A percentile compares a stretch with the other conserved stretches of the same genome.
Conservation (phyloP, 2,329 filamentous ascomycete species). For the Decorospora gaudefroyi region DNA sequence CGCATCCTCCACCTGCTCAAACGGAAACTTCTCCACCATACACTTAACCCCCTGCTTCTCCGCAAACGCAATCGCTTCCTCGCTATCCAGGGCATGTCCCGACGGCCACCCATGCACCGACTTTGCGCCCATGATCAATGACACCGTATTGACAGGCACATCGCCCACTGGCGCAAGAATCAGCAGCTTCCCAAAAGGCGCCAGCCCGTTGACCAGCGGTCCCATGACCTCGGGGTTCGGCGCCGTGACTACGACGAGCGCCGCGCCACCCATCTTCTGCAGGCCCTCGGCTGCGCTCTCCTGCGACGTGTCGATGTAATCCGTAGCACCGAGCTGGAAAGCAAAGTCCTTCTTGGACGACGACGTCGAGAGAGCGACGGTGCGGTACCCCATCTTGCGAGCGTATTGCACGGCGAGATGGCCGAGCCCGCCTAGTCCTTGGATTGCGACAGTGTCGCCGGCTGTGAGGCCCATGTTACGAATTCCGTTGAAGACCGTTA, state of each 20-base stretch:
- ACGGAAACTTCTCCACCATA: slow-evolving; percentile 59
- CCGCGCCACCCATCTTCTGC: slow-evolving; percentile 64
- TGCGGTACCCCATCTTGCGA: slow-evolving; percentile 57
- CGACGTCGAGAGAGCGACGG: slow-evolving; percentile 57
- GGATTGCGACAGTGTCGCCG: slow-evolving; percentile 56
- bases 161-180: slow-evolving; percentile 60
- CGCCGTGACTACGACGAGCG: slow-evolving; percentile 65
- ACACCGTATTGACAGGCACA: slow-evolving; percentile 50
- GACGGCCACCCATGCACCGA: slow-evolving; percentile 59
- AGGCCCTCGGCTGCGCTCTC: slow-evolving; percentile 57
- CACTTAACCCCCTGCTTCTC: slow-evolving; percentile 55
- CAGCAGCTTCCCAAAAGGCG: slow-evolving; percentile 61
- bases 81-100: slow-evolving; percentile 58
- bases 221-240: slow-evolving; percentile 62
- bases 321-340: slow-evolving; percentile 59
- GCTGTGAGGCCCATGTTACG: slow-evolving; percentile 54
- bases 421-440: slow-evolving; percentile 59
- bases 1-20: slow-evolving; percentile 57
- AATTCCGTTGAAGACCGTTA: slow-evolving; percentile 59
- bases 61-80: slow-evolving; percentile 59
- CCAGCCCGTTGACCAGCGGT: slow-evolving; percentile 60
- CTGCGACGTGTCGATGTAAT: slow-evolving; percentile 60
- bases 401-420: slow-evolving; percentile 60
- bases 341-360: slow-evolving; percentile 59
- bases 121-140: slow-evolving; percentile 54